phyloP scores from a whole-genome alignment of 73 alveolate species.

The Paramecium pentaurelia region DNA sequence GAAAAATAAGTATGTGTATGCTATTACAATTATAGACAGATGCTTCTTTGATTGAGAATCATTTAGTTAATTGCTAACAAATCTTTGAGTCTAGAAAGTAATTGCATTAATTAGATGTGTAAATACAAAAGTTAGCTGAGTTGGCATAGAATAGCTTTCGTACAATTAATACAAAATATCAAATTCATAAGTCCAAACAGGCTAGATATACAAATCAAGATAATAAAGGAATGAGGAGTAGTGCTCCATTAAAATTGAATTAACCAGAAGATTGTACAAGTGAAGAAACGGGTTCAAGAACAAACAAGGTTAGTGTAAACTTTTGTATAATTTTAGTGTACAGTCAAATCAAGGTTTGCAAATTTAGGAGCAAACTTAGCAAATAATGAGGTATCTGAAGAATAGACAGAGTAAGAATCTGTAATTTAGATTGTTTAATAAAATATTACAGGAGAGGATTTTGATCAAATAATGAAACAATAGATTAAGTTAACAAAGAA shows the following conservation, averaged over 20 bases:
- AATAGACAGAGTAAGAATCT: neutral
- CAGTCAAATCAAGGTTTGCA: neutral
- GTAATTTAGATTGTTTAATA: neutral
- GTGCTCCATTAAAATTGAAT: neutral
- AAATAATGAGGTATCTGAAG: neutral
- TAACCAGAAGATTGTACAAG: neutral
- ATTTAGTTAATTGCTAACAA: neutral
- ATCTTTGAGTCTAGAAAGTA: constrained; percentile 2
- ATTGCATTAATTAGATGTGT: neutral
- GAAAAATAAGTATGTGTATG: neutral
- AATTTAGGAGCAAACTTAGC: neutral
- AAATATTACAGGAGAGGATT: neutral
- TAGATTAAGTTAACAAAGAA: neutral
- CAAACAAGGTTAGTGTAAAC: neutral
- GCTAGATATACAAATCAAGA: neutral
- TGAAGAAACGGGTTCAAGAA: constrained; percentile 15
- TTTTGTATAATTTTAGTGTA: neutral
- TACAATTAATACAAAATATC: neutral
- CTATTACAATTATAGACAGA: neutral
- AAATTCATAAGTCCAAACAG: neutral
- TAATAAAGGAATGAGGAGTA: neutral
- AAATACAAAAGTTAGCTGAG: neutral
- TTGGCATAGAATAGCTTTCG: neutral
- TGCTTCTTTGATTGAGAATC: constrained; percentile 10
- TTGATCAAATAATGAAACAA: neutral